Conservation (phyloP, 169 alveolate genomes). For the Eimeria falciformis region DNA sequence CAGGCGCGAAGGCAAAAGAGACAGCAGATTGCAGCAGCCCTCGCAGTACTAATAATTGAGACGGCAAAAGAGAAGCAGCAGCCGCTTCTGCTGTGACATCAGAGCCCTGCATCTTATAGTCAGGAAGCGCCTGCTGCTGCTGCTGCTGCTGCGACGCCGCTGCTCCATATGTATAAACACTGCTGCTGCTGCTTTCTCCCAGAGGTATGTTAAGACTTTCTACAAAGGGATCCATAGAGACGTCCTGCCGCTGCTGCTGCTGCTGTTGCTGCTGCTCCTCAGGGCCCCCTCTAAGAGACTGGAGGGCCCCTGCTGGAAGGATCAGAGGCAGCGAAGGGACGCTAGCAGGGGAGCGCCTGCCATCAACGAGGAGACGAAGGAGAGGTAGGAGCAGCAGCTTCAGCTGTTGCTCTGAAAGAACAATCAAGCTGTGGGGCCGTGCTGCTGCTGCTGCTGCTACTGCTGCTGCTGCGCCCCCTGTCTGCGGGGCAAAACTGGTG, state of each 20-base stretch:
- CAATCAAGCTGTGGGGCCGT: not conserved
- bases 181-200: constrained; percentile 50
- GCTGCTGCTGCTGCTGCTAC: constrained; percentile 55
- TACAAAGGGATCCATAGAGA: too few species aligned
- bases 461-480: constrained; percentile 17
- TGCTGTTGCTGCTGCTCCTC: constrained; percentile 54
- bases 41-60: constrained; percentile 32
- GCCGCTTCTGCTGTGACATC: not conserved
- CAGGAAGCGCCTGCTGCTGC: constrained; percentile 28
- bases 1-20: not conserved
- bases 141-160: constrained; percentile 65
- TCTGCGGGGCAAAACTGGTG: constrained; percentile 19
- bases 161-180: not conserved
- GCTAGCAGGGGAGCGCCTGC: not conserved
- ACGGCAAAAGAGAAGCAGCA: constrained; percentile 18
- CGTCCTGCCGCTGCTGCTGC: constrained; percentile 59
- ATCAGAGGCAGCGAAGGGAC: constrained; percentile 34
- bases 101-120: not conserved
- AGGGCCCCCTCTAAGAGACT: not conserved
- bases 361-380: constrained; percentile 3
- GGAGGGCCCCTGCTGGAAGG: not conserved
- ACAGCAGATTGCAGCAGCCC: constrained; percentile 47
- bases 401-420: constrained; percentile 46
- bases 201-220: too few species aligned
- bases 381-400: constrained; percentile 56